Percentiles rank a stretch among this genome's conserved stretches.
phyloP scores from a whole-genome alignment of 768 basidiomycete genomes.

The Boletus eberwhitei region DNA sequence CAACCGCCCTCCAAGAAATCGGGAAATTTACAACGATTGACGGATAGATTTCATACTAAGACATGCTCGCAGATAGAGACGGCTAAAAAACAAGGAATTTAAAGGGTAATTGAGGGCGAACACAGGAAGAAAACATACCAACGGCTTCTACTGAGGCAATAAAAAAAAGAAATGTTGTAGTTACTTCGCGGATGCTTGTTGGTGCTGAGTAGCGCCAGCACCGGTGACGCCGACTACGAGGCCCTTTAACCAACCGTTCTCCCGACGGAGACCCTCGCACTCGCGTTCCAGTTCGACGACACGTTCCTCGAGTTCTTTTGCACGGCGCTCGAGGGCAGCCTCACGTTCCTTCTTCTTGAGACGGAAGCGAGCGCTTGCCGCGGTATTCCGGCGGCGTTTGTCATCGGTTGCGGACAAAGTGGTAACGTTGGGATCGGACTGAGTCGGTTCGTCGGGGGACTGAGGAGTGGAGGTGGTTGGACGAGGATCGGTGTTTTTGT shows the following conservation, averaged over 20 bases:
- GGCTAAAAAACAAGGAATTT: background rate
- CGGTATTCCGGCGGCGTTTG: slow-evolving; percentile 91
- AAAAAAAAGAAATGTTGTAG: background rate
- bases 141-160: background rate
- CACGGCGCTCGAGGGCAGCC: slow-evolving; percentile 78
- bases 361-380: slow-evolving; percentile 89
- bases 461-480: slow-evolving; percentile 31
- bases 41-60: background rate
- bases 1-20: background rate
- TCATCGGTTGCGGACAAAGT: slow-evolving; percentile 66
- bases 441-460: slow-evolving; percentile 29
- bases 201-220: slow-evolving; percentile 43
- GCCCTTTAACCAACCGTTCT: slow-evolving; percentile 92
- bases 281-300: slow-evolving; percentile 86
- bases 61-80: background rate
- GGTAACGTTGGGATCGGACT: slow-evolving; percentile 11
- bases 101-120: background rate
- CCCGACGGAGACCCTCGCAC: slow-evolving; percentile 81
- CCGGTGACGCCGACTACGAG: slow-evolving; percentile 86
- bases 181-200: slow-evolving; percentile 22
- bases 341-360: slow-evolving; percentile 97
- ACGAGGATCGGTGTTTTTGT: slow-evolving; percentile 2
- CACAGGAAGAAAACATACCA: background rate
- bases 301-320: slow-evolving; percentile 78
- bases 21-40: background rate